A percentile compares a stretch with the other conserved stretches of the same genome.
Evolutionary conservation across 192 early-diverging fungal genomes (phyloP).

Genomic region (Fimicolochytrium jonesii): DNA sequence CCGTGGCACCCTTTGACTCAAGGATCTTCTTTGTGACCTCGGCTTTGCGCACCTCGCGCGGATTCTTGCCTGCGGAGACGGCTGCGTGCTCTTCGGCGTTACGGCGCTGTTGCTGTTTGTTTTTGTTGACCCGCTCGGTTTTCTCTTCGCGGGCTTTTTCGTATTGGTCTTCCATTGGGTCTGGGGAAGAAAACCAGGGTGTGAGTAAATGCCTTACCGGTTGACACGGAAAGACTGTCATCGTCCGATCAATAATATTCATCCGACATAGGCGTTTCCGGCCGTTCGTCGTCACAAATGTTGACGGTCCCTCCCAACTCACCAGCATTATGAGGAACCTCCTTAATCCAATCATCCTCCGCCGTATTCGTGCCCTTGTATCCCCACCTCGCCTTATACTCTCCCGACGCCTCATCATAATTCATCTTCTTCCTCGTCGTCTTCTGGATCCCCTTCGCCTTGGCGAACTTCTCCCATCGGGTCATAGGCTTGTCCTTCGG

Average conservation of each 20-base stretch:
- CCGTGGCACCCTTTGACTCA: conserved; percentile 79
- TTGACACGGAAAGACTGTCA: not conserved
- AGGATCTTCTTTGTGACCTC: conserved; percentile 70
- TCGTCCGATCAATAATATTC: too few relatives aligned
- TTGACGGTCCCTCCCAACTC: too few relatives aligned
- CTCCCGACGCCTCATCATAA: conserved; percentile 76
- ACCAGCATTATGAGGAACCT: conserved; percentile 73
- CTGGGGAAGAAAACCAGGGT: conserved; percentile 27
- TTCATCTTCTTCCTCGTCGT: conserved; percentile 76
- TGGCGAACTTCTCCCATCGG: conserved; percentile 98
- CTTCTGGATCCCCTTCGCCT: conserved; percentile 89
- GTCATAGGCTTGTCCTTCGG: conserved; percentile 88
- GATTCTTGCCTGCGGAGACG: conserved; percentile 39
- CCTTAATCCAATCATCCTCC: conserved; percentile 86
- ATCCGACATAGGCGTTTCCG: too few relatives aligned
- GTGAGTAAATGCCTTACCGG: not conserved
- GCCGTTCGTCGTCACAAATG: too few relatives aligned
- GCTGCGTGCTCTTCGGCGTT: conserved; percentile 80
- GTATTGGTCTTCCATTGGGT: conserved; percentile 88
- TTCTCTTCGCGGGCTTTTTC: conserved; percentile 73
- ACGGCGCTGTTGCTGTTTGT: conserved; percentile 77
- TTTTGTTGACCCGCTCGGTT: conserved; percentile 83
- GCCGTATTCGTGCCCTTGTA: conserved; percentile 71
- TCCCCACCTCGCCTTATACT: conserved; percentile 87
- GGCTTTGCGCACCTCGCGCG: conserved; percentile 60